These are phyloP conservation scores for Botrytis cinerea DNA, from an alignment of 2,329 filamentous ascomycete genomes.

Conservation along the genomic window DNA sequence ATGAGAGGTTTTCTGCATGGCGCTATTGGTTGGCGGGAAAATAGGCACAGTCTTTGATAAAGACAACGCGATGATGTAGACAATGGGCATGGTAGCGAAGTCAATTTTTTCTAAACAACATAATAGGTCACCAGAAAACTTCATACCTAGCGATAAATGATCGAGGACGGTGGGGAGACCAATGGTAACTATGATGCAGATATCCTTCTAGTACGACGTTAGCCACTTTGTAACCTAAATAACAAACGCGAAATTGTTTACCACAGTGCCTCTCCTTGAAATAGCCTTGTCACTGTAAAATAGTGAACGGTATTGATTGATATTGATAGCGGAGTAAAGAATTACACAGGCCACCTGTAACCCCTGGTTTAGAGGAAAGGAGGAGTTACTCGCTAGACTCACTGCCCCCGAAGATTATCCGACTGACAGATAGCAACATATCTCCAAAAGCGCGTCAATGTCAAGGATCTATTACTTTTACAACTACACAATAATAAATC, in stretches of 20 bases:
- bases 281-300: background rate
- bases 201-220: slow-evolving; percentile 15
- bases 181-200: slow-evolving; percentile 17
- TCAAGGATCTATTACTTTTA: background rate
- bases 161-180: slow-evolving; percentile 10
- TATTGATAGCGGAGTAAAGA: background rate
- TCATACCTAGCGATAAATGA: slow-evolving; percentile 17
- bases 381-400: slow-evolving; percentile 16
- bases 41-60: slow-evolving; percentile 24
- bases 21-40: slow-evolving; percentile 30
- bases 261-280: background rate
- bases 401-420: slow-evolving; percentile 8
- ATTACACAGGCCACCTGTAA: background rate
- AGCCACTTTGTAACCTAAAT: slow-evolving; percentile 15
- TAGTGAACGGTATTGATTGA: background rate
- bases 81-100: slow-evolving; percentile 22
- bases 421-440: slow-evolving; percentile 23
- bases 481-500: slow-evolving; percentile 35
- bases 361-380: background rate
- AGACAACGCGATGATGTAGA: slow-evolving; percentile 21
- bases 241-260: background rate
- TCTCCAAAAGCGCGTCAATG: slow-evolving; percentile 14
- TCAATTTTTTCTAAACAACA: slow-evolving; percentile 21
- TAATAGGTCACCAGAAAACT: slow-evolving; percentile 19
- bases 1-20: slow-evolving; percentile 30